phyloP scores from a whole-genome alignment of 2,329 filamentous ascomycete species.

The Juglanconis juglandina region DNA sequence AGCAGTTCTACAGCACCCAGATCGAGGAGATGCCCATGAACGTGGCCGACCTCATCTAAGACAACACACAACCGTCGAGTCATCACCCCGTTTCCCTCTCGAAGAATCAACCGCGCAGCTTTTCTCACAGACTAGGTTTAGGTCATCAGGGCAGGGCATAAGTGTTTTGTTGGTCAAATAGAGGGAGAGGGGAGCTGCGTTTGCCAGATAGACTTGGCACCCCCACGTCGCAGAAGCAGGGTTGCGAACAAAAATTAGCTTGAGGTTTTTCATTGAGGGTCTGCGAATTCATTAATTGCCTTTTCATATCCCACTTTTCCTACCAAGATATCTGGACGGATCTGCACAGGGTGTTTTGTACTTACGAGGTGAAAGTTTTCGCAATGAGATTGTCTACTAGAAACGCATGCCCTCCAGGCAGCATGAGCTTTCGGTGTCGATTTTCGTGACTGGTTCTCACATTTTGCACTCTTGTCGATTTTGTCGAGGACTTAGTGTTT shows the following conservation, averaged over 20 bases:
- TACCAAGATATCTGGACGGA: slow-evolving; percentile 13
- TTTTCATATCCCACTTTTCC: slow-evolving; percentile 15
- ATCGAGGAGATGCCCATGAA: slow-evolving; percentile 99
- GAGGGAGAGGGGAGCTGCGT: slow-evolving; percentile 19
- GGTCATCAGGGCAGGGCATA: slow-evolving; percentile 14
- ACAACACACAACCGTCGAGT: slow-evolving; percentile 9
- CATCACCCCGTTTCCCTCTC: slow-evolving; percentile 15
- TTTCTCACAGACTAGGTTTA: slow-evolving; percentile 13
- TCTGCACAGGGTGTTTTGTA: slow-evolving; percentile 17
- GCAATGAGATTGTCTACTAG: slow-evolving; percentile 16
- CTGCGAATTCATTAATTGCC: slow-evolving; percentile 19
- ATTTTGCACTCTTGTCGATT: neutral
- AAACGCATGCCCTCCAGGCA: neutral
- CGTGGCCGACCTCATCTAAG: slow-evolving; percentile 57
- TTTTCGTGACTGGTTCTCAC: neutral
- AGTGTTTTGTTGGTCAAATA: slow-evolving; percentile 19
- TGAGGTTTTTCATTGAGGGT: slow-evolving; percentile 13
- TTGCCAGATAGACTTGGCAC: slow-evolving; percentile 15
- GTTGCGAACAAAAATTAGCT: slow-evolving; percentile 17
- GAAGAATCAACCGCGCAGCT: slow-evolving; percentile 13
- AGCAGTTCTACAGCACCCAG: slow-evolving; percentile 71
- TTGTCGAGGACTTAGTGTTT: neutral
- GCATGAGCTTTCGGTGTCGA: neutral
- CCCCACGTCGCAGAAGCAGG: slow-evolving; percentile 11
- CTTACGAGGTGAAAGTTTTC: slow-evolving; percentile 13